Conservation (phyloP, 768 basidiomycete genomes). For the Chalciporus pseudorubinellus region DNA sequence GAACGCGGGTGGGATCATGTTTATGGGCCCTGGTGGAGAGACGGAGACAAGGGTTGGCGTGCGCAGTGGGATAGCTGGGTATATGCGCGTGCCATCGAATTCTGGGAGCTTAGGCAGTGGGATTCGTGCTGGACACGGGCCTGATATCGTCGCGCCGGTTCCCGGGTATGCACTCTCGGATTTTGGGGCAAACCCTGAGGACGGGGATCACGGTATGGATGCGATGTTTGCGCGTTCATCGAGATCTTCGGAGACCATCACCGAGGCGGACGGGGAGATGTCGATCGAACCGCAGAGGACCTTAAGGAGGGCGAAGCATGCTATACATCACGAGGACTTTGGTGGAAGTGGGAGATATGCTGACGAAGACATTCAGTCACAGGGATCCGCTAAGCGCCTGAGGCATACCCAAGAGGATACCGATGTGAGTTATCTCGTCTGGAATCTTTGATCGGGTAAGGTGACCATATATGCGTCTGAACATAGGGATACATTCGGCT, state of each 20-base stretch:
- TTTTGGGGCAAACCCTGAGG: not conserved
- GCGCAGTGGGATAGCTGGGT: conserved; percentile 13
- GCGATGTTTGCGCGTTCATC: conserved; percentile 6
- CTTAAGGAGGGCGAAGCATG: conserved; percentile 14
- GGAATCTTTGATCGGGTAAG: not conserved
- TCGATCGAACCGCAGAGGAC: not conserved
- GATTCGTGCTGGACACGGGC: not conserved
- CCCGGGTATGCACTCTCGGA: conserved; percentile 15
- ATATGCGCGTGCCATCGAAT: conserved; percentile 24
- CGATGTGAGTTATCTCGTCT: conserved; percentile 15
- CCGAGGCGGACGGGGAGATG: conserved; percentile 6
- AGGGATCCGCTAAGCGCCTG: conserved; percentile 15
- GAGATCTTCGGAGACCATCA: conserved; percentile 8
- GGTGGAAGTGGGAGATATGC: conserved; percentile 6
- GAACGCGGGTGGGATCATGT: not conserved
- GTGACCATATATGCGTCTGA: not conserved
- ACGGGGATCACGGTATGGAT: not conserved
- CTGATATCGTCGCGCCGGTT: conserved; percentile 15
- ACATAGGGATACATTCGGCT: conserved; percentile 20
- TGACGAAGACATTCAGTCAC: conserved; percentile 2
- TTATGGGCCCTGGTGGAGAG: conserved; percentile 7
- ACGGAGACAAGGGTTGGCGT: not conserved
- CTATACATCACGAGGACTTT: conserved; percentile 11
- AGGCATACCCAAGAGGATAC: conserved; percentile 12
- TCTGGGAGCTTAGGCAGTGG: conserved; percentile 1